A percentile compares a stretch with the other conserved stretches of the same genome.
Evolutionary conservation across 495 filamentous ascomycete species (phyloP).

Genomic region (Echria macrotheca): DNA sequence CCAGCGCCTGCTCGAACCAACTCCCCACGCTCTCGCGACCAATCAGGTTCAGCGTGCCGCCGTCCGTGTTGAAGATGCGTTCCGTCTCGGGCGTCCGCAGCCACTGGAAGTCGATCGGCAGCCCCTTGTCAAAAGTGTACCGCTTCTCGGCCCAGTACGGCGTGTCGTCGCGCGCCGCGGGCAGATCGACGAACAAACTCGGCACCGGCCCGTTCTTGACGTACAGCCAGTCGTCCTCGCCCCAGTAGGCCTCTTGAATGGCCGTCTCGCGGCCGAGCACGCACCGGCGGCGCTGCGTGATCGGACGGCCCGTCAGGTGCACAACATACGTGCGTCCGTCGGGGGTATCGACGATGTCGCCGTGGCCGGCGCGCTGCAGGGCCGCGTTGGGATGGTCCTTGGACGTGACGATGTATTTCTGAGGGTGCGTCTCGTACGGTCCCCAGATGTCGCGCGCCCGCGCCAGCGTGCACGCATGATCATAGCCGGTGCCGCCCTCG

Average conservation of each 20-base stretch:
- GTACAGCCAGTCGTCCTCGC: conserved; percentile 51
- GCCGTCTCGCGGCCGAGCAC: conserved; percentile 50
- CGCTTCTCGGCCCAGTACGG: conserved; percentile 47
- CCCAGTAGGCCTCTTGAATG: conserved; percentile 52
- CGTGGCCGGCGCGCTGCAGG: conserved; percentile 53
- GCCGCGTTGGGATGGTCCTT: conserved; percentile 41
- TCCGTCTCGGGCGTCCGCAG: conserved; percentile 50
- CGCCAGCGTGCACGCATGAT: conserved; percentile 50
- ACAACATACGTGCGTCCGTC: conserved; percentile 53
- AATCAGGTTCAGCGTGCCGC: conserved; percentile 38
- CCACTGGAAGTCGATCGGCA: conserved; percentile 53
- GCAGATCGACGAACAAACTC: conserved; percentile 47
- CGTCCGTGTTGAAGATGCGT: conserved; percentile 41
- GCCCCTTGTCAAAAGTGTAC: conserved; percentile 42
- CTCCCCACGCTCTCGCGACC: conserved; percentile 48
- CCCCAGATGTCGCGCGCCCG: conserved; percentile 52
- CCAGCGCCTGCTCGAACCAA: conserved; percentile 53
- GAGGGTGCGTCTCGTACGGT: conserved; percentile 51
- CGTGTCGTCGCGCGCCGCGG: conserved; percentile 39
- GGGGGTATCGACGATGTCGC: conserved; percentile 54
- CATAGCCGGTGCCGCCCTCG: conserved; percentile 57
- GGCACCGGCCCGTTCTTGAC: conserved; percentile 52
- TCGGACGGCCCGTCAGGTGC: conserved; percentile 49
- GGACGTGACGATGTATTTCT: conserved; percentile 41
- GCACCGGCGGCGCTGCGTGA: conserved; percentile 47